Evolutionary conservation across 2,329 filamentous ascomycete species (phyloP).

Genomic region (Epichloe sylvatica): DNA sequence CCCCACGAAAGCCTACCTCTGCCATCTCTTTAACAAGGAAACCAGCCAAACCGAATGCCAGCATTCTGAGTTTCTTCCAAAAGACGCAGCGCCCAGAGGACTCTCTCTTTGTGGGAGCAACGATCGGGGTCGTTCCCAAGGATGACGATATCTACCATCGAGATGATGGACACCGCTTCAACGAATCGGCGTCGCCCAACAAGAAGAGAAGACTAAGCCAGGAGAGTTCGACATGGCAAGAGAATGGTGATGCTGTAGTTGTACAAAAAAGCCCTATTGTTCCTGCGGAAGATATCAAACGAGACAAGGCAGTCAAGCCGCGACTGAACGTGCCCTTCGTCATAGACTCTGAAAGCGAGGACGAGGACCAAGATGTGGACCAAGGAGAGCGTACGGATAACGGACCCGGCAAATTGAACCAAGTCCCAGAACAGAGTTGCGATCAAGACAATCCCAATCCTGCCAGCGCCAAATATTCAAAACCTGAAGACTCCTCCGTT

Average conservation of each 20-base stretch:
- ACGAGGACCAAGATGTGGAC: constrained; percentile 12
- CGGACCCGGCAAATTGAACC: background rate
- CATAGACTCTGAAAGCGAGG: constrained; percentile 51
- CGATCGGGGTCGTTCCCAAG: constrained; percentile 8
- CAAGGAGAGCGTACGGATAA: background rate
- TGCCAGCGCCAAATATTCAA: background rate
- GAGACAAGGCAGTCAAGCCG: constrained; percentile 7
- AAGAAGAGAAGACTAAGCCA: constrained; percentile 18
- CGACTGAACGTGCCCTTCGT: constrained; percentile 42
- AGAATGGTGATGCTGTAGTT: background rate
- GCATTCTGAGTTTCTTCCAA: constrained; percentile 63
- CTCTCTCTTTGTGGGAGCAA: constrained; percentile 37
- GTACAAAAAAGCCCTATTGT: background rate
- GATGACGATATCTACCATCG: constrained; percentile 17
- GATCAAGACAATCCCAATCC: background rate
- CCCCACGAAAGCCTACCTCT: constrained; percentile 18
- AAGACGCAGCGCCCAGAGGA: constrained; percentile 49
- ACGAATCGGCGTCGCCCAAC: constrained; percentile 20
- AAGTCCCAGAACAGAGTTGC: background rate
- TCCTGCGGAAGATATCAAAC: background rate
- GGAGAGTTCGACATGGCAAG: constrained; percentile 5
- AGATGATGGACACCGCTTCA: constrained; percentile 16
- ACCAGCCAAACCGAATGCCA: constrained; percentile 39
- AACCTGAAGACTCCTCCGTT: constrained; percentile 9
- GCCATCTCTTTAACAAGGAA: constrained; percentile 18